These are phyloP conservation scores for Verticillium klebahnii DNA, from an alignment of 2,329 filamentous ascomycete genomes.

Conservation along the genomic window DNA sequence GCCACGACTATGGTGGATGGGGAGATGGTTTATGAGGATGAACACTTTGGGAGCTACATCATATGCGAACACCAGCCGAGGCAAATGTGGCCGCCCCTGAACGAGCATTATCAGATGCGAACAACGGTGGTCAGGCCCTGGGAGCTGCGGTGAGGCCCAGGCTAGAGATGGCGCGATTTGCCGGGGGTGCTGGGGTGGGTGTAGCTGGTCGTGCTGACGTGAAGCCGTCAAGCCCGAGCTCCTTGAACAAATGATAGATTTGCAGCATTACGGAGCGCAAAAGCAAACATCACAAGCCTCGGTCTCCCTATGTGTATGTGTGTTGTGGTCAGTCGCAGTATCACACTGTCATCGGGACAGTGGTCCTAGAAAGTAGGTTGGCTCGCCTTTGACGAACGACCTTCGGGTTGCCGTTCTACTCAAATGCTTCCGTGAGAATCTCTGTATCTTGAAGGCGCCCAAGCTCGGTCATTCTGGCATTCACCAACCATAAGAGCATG, in stretches of 20 bases:
- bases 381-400: too few species aligned
- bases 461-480: too few species aligned
- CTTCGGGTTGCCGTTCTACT: too few species aligned
- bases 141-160: neutral
- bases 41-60: neutral
- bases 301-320: neutral
- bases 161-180: neutral
- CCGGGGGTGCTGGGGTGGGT: neutral
- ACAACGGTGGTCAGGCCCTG: neutral
- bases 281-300: neutral
- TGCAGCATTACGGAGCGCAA: neutral
- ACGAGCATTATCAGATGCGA: neutral
- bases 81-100: neutral
- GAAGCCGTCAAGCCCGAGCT: neutral
- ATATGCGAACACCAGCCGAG: neutral
- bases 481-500: too few species aligned
- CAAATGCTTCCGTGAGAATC: too few species aligned
- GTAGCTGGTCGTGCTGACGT: neutral
- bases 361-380: too few species aligned
- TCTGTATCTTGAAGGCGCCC: too few species aligned
- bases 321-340: too few species aligned
- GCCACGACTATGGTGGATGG: neutral
- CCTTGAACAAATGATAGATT: neutral
- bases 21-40: neutral
- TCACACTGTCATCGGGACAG: too few species aligned